Percentiles rank a stretch among this genome's conserved stretches.
Conservation (phyloP, 176 grass and related monocot genomes). For the Avena atlantica region DNA sequence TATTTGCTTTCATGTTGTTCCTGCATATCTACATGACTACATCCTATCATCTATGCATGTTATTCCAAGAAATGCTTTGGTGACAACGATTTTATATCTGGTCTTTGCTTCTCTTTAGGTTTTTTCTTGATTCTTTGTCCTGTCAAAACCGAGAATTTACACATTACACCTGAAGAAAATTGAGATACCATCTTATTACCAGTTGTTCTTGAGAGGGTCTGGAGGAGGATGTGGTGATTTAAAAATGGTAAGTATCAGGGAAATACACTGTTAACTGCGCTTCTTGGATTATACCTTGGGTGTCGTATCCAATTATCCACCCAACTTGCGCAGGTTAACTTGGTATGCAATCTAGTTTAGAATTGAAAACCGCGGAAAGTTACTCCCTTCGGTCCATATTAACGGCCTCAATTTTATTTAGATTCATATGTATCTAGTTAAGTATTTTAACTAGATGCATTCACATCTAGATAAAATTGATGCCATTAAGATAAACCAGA, state of each 20-base stretch:
- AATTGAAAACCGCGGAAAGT: too few relatives aligned
- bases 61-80: background rate
- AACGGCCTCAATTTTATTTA: too few relatives aligned
- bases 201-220: background rate
- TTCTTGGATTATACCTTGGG: background rate
- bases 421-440: too few relatives aligned
- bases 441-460: too few relatives aligned
- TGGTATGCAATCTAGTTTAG: too few relatives aligned
- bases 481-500: too few relatives aligned
- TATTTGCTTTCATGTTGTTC: background rate
- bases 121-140: background rate
- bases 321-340: too few relatives aligned
- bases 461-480: too few relatives aligned
- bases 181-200: background rate
- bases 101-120: background rate
- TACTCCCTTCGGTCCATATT: too few relatives aligned
- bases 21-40: background rate
- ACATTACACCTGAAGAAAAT: background rate
- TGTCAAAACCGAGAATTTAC: background rate
- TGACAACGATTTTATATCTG: background rate
- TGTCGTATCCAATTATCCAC: too few relatives aligned
- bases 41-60: background rate
- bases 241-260: background rate
- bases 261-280: background rate
- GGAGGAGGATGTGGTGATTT: background rate